Base-by-base conservation (phyloP, 2,329 filamentous ascomycete species). In the Blumeria hordei region DNA sequence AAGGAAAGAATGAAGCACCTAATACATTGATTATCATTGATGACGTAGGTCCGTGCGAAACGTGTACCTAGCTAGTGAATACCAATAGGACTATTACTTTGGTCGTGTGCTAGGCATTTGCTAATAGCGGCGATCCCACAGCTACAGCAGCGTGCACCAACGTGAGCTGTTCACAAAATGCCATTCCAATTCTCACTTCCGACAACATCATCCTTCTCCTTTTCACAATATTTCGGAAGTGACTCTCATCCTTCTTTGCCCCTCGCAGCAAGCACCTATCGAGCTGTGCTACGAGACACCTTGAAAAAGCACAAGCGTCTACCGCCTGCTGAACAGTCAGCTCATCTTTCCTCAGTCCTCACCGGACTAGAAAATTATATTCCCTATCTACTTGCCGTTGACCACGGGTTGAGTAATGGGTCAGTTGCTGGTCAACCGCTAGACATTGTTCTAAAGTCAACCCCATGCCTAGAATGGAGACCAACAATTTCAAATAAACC, bases 281-380 rank as follows among this genome's bases (percentile, higher is more conserved):
- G 92, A 57, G 84, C 85, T 61, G 78, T 94, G 16, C 75, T 95
- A 54, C 81, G 87, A 62, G 81, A 90, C 67, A 77, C 80, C 2
- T 74, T 98, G 57, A 96, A 96, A 70, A 80, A 80, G 62, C 81
- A 95, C 72, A 96, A 94, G 68, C 80, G 87, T 54, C 76, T 94
- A n/a, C 75, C 85, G 3, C 73, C 83, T 8, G 66, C 76, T 9
- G 80, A 84, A 28, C 85, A 87, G 66, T 70, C 78, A 6, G 72
- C 80, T 21, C 80, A 87, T 64, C 74, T 98, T 6, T 72, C 78
- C 28, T 75, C 76, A 6, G 73, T 96, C 39, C 72, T 85, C 55
- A 74, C 80, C 36, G 77, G 79, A 41, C 65, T 94, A 10, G 80
- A 81, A 57, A 75, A 75, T 57, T 98, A 96, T 64, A 71, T 95